Evolutionary conservation across 129 eudicot genomes (phyloP).

Genomic region (Flaveria linearis): DNA sequence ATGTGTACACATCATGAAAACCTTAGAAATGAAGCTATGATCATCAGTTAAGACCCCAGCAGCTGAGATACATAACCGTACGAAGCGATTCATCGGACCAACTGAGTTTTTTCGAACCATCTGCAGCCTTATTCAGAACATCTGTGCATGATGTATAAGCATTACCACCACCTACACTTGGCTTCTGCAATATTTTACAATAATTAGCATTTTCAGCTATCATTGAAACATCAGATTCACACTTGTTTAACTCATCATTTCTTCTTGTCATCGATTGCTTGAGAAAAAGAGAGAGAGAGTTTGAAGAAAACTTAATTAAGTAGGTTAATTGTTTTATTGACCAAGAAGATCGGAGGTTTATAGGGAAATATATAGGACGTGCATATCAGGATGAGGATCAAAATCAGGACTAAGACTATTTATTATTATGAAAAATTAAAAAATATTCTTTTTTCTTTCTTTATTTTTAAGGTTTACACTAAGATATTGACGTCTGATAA

Average conservation of each 20-base stretch:
- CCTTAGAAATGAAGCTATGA: neutral
- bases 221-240: conserved; percentile 7
- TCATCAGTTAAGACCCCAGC: conserved; percentile 37
- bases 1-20: conserved; percentile 6
- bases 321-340: neutral
- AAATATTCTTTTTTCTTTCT: neutral
- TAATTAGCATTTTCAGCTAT: neutral
- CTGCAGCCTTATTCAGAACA: conserved; percentile 13
- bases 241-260: conserved; percentile 24
- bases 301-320: conserved; percentile 22
- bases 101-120: conserved; percentile 19
- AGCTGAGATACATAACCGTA: conserved; percentile 42
- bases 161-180: neutral
- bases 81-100: conserved; percentile 42
- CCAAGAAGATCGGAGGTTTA: conserved; percentile 27
- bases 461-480: neutral
- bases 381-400: conserved; percentile 45
- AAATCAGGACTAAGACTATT: conserved; percentile 19
- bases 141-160: conserved; percentile 19
- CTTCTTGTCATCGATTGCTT: conserved; percentile 7
- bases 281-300: conserved; percentile 5
- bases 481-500: neutral
- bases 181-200: conserved; percentile 20
- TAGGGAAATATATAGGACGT: conserved; percentile 21
- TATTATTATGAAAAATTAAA: neutral